phyloP scores from a whole-genome alignment of 306 rosid species.

The Glycine latifolia region DNA sequence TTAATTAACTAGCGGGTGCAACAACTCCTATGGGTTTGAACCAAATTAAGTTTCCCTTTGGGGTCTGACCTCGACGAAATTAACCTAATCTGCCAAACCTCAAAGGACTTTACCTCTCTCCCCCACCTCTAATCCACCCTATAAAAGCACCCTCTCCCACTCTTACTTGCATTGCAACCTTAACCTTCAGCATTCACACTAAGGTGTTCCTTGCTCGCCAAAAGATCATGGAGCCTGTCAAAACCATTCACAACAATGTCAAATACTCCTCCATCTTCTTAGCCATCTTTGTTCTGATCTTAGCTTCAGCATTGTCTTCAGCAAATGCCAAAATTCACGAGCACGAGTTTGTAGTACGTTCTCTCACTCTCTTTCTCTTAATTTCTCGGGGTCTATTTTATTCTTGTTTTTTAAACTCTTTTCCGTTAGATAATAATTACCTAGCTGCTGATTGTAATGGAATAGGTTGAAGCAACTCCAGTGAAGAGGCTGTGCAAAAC shows the following conservation, averaged over 20 bases:
- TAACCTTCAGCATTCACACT: not conserved
- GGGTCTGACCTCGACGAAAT: constrained; percentile 54
- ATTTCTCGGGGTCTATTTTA: not conserved
- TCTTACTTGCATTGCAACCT: constrained; percentile 42
- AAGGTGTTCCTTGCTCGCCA: not conserved
- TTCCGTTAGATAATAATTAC: not conserved
- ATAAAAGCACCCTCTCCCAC: constrained; percentile 53
- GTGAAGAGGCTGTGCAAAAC: constrained; percentile 99
- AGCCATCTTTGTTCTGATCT: constrained; percentile 63
- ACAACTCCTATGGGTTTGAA: constrained; percentile 76
- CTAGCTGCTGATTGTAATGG: not conserved
- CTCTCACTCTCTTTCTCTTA: not conserved
- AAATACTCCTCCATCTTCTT: constrained; percentile 43
- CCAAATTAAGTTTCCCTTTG: constrained; percentile 58
- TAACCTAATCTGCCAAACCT: constrained; percentile 72
- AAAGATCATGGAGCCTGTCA: constrained; percentile 49
- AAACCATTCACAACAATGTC: constrained; percentile 26
- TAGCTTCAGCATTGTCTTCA: constrained; percentile 58
- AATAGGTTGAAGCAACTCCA: constrained; percentile 84
- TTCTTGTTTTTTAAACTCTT: not conserved
- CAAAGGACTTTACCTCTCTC: constrained; percentile 49
- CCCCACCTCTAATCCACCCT: constrained; percentile 41
- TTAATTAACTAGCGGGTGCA: constrained; percentile 80
- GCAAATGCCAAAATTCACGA: constrained; percentile 68
- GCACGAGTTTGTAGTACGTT: constrained; percentile 82